These are phyloP conservation scores for Cytospora schulzeri DNA, from an alignment of 2,329 filamentous ascomycete genomes.

Conservation along the genomic window DNA sequence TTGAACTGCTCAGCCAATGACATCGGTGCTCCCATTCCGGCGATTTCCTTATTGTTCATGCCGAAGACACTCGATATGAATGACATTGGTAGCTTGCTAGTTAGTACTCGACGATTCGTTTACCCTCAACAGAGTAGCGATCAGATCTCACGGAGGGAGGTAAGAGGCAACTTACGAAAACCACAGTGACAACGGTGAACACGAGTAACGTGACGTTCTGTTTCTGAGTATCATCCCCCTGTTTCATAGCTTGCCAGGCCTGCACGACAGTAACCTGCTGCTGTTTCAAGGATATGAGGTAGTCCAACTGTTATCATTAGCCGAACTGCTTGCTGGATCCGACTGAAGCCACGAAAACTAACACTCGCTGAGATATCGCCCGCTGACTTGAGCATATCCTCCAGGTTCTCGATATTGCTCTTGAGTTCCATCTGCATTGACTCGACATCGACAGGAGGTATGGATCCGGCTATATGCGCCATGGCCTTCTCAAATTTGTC, in stretches of 20 bases:
- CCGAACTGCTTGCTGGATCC: neutral
- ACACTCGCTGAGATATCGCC: conserved; percentile 39
- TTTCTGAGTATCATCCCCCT: conserved; percentile 43
- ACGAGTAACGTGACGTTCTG: conserved; percentile 49
- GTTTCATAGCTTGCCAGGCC: conserved; percentile 43
- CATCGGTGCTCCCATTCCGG: conserved; percentile 22
- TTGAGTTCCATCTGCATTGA: conserved; percentile 27
- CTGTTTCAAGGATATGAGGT: conserved; percentile 47
- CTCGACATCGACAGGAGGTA: conserved; percentile 28
- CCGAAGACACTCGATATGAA: conserved; percentile 44
- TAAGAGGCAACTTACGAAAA: conserved; percentile 42
- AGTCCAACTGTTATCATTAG: conserved; percentile 35
- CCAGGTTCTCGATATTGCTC: conserved; percentile 39
- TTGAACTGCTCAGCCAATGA: conserved; percentile 25
- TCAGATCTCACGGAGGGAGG: too few species aligned
- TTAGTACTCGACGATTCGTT: neutral
- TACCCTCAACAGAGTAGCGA: neutral
- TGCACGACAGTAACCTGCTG: conserved; percentile 50
- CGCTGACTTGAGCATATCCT: conserved; percentile 38
- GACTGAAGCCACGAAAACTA: conserved; percentile 12
- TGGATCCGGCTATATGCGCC: conserved; percentile 16
- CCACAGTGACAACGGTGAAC: conserved; percentile 50
- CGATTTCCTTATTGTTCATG: conserved; percentile 40
- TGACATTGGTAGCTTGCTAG: conserved; percentile 38
- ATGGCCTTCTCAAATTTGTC: conserved; percentile 34